Evolutionary conservation across 2,329 filamentous ascomycete genomes (phyloP).

Genomic region (Monilinia fructigena): DNA sequence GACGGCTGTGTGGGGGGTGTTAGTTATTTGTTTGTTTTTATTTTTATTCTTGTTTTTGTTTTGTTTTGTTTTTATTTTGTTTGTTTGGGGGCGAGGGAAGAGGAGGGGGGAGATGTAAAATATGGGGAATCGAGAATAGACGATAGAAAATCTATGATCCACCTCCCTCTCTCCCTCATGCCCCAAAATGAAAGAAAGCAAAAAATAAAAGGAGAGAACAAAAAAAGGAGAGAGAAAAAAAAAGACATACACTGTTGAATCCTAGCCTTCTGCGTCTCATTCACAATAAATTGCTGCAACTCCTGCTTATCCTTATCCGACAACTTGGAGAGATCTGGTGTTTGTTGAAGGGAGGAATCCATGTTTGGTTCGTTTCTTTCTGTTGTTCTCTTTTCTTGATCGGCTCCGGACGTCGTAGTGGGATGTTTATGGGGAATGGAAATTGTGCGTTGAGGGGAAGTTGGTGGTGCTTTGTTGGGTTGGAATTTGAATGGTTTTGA

Average conservation of each 20-base stretch:
- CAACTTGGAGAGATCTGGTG: conserved; percentile 66
- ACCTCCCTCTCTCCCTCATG: too few species aligned
- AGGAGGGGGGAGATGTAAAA: too few species aligned
- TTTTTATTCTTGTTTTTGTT: too few species aligned
- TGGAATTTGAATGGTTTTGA: not conserved
- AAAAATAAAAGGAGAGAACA: conserved; percentile 4
- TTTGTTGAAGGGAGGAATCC: conserved; percentile 33
- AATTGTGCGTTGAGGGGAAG: not conserved
- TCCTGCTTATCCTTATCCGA: conserved; percentile 81
- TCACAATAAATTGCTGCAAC: conserved; percentile 79
- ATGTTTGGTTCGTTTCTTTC: conserved; percentile 40
- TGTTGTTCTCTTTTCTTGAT: not conserved
- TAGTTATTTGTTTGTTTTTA: too few species aligned
- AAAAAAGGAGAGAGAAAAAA: conserved; percentile 5
- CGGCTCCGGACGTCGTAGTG: too few species aligned
- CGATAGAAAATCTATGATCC: not conserved
- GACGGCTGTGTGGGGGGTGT: conserved; percentile 48
- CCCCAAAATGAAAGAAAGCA: not conserved
- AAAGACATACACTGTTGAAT: conserved; percentile 50
- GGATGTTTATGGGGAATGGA: conserved; percentile 25
- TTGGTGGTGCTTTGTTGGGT: not conserved
- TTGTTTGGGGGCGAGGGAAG: too few species aligned
- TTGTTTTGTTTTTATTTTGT: too few species aligned
- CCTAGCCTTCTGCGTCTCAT: conserved; percentile 81
- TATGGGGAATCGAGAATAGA: not conserved